A percentile compares a stretch with the other conserved stretches of the same genome.
phyloP scores from a whole-genome alignment of 768 basidiomycete species.

The Amanita phalloides region DNA sequence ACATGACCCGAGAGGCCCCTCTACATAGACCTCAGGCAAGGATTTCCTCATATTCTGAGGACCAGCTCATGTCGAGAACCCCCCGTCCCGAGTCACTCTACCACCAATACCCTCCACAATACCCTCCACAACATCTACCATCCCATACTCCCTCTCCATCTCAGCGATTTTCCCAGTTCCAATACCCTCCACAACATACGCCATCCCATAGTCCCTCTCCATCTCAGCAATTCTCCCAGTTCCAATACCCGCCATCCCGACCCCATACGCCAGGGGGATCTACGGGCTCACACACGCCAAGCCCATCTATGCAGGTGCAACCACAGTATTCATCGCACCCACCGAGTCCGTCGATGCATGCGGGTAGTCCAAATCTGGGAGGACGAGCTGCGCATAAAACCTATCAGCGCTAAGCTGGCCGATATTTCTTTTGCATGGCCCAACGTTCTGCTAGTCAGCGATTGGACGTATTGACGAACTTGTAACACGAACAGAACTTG shows the following conservation, averaged over 20 bases:
- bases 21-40: constrained; percentile 47
- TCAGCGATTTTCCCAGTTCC: constrained; percentile 8
- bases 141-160: constrained; percentile 1
- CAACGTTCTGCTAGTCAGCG: background rate
- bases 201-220: constrained; percentile 1
- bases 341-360: constrained; percentile 7
- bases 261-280: background rate
- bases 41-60: constrained; percentile 22
- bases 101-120: constrained; percentile 10
- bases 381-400: constrained; percentile 21
- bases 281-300: background rate
- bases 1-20: constrained; percentile 45
- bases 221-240: constrained; percentile 2
- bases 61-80: background rate
- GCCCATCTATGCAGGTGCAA: too few relatives aligned
- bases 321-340: too few relatives aligned
- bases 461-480: background rate
- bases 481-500: background rate
- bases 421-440: background rate
- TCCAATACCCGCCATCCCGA: constrained; percentile 14
- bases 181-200: constrained; percentile 6
- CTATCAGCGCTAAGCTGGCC: background rate
- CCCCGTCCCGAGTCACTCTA: constrained; percentile 10
- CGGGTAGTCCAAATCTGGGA: constrained; percentile 18
- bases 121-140: constrained; percentile 1